Evolutionary conservation across 768 basidiomycete species (phyloP).

Genomic region (Mycena olivaceomarginata): DNA sequence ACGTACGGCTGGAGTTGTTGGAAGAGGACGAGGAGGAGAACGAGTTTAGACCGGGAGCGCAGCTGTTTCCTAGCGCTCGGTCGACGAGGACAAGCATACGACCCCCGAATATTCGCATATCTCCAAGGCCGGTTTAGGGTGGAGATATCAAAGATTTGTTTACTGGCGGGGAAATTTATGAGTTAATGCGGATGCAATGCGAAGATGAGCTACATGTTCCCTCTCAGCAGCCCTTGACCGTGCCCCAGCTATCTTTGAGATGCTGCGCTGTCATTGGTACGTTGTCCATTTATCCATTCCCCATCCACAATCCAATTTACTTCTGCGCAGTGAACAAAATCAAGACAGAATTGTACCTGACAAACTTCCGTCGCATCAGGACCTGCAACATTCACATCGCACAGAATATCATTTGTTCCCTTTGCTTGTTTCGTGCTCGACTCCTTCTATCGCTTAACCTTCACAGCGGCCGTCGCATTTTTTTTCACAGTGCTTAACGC

Average conservation of each 20-base stretch:
- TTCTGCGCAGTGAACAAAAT: slow-evolving; percentile 7
- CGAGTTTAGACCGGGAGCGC: background rate
- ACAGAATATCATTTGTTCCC: too few relatives aligned
- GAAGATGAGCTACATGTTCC: slow-evolving; percentile 15
- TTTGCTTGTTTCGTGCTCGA: too few relatives aligned
- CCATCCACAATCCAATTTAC: slow-evolving; percentile 13
- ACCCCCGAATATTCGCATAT: slow-evolving; percentile 13
- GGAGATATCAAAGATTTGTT: slow-evolving; percentile 3
- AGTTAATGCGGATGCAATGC: slow-evolving; percentile 8
- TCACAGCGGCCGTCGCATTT: too few relatives aligned
- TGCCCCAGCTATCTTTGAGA: slow-evolving; percentile 9
- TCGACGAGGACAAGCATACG: background rate
- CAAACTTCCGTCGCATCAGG: too few relatives aligned
- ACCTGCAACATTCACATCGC: too few relatives aligned
- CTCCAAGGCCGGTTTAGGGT: slow-evolving; percentile 23
- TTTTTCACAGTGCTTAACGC: too few relatives aligned
- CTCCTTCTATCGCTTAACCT: too few relatives aligned
- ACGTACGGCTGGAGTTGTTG: slow-evolving; percentile 76
- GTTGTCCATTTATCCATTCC: slow-evolving; percentile 6
- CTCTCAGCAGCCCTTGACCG: slow-evolving; percentile 5
- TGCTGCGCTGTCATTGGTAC: slow-evolving; percentile 16
- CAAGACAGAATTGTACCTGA: too few relatives aligned
- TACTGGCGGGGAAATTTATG: background rate
- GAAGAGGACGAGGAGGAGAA: slow-evolving; percentile 66
- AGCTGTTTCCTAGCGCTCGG: background rate